phyloP scores from a whole-genome alignment of 2,329 filamentous ascomycete species.

The Cladosporium sp. region DNA sequence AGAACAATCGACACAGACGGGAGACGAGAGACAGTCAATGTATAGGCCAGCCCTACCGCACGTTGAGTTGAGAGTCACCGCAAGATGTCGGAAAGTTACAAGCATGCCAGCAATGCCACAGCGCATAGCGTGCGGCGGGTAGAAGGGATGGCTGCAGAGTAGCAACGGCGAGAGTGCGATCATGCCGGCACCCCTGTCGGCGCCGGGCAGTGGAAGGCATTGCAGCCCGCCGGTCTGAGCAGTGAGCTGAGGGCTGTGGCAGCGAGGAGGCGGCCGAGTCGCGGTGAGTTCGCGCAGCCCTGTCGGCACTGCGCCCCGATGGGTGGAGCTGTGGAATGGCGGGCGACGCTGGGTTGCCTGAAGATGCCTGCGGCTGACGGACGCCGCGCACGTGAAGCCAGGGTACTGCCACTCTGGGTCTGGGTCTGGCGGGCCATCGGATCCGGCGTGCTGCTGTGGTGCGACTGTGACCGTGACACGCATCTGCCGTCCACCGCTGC shows the following conservation, averaged over 20 bases:
- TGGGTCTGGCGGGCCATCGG: too few relatives aligned
- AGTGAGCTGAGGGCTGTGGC: neutral
- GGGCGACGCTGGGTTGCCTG: neutral
- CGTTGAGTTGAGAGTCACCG: neutral
- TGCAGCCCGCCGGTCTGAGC: constrained; percentile 4
- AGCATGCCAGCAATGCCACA: constrained; percentile 6
- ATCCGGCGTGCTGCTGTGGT: too few relatives aligned
- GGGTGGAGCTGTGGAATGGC: neutral
- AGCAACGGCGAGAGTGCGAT: constrained; percentile 6
- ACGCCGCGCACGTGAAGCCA: too few relatives aligned
- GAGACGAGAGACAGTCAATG: neutral
- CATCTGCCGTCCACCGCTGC: too few relatives aligned
- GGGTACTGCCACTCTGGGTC: too few relatives aligned
- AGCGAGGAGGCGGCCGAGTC: neutral
- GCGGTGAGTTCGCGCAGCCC: neutral
- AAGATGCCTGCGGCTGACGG: neutral
- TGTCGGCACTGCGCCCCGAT: neutral
- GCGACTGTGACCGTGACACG: too few relatives aligned
- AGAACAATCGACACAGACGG: too few relatives aligned
- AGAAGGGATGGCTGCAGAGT: constrained; percentile 1
- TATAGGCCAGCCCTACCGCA: constrained; percentile 6
- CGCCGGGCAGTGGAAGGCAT: neutral
- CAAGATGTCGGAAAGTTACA: neutral
- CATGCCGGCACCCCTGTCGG: neutral
- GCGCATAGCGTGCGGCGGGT: neutral